Conservation (phyloP, 768 basidiomycete species). For the Boletus barrowsii region DNA sequence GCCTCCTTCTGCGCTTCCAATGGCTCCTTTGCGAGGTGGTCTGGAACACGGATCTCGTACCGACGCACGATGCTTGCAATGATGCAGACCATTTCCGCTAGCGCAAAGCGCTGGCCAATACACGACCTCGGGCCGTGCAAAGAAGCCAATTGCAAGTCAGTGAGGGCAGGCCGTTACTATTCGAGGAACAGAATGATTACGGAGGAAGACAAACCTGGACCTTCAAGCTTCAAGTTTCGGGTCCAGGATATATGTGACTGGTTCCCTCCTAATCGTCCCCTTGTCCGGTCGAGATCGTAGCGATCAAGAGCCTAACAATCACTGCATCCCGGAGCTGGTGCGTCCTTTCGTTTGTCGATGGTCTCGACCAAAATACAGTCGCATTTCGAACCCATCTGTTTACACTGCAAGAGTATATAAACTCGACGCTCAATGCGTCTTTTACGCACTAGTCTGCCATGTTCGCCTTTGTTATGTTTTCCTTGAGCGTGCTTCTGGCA, state of each 20-base stretch:
- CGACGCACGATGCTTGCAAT: conserved; percentile 42
- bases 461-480: conserved; percentile 10
- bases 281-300: too few relatives aligned
- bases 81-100: conserved; percentile 40
- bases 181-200: too few relatives aligned
- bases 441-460: conserved; percentile 6
- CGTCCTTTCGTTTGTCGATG: too few relatives aligned
- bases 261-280: too few relatives aligned
- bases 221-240: too few relatives aligned
- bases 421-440: too few relatives aligned
- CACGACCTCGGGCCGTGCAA: conserved; percentile 46
- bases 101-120: conserved; percentile 49
- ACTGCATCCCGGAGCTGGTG: too few relatives aligned
- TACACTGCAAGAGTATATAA: neutral
- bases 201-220: too few relatives aligned
- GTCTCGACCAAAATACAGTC: conserved; percentile 10
- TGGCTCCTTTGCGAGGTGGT: conserved; percentile 28
- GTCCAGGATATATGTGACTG: too few relatives aligned
- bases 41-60: conserved; percentile 41
- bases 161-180: too few relatives aligned
- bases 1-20: conserved; percentile 33
- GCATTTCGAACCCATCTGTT: conserved; percentile 12
- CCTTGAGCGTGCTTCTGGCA: conserved; percentile 31
- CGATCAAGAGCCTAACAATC: too few relatives aligned
- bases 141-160: too few relatives aligned